Evolutionary conservation across 228 moss, liverwort and hornwort species (phyloP).

Genomic region (Sphagnum fallax): DNA sequence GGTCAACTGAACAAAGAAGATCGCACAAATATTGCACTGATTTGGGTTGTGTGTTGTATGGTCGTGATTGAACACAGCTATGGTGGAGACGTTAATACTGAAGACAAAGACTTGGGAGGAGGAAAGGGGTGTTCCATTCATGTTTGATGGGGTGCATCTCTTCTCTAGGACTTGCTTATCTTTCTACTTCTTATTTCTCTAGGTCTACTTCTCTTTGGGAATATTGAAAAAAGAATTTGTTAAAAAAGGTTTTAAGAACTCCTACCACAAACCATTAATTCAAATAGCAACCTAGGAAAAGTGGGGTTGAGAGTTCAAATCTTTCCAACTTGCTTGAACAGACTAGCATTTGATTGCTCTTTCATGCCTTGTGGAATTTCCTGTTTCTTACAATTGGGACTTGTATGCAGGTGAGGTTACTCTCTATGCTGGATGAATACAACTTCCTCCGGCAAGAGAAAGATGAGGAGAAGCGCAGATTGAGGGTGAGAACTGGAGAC

Average conservation of each 20-base stretch:
- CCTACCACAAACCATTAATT: no score
- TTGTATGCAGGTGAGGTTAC: slow-evolving; percentile 61
- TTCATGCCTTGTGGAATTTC: no score
- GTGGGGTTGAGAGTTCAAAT: no score
- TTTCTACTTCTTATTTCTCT: not conserved
- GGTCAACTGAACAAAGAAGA: not conserved
- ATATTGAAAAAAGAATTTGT: no score
- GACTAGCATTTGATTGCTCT: no score
- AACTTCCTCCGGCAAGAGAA: slow-evolving; percentile 88
- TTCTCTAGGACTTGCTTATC: not conserved
- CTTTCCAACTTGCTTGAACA: no score
- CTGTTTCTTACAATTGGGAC: not conserved
- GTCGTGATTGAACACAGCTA: slow-evolving; percentile 18
- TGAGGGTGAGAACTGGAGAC: slow-evolving; percentile 35
- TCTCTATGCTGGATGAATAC: slow-evolving; percentile 90
- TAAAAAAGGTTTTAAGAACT: no score
- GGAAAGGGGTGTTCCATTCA: slow-evolving; percentile 59
- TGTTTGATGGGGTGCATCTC: slow-evolving; percentile 77
- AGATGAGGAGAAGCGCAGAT: slow-evolving; percentile 87
- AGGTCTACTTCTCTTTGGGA: no score
- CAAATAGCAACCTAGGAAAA: no score
- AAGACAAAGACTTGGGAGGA: slow-evolving; percentile 87
- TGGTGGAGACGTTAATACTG: slow-evolving; percentile 74
- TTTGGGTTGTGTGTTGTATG: no score
- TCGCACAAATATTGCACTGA: not conserved